A percentile compares a stretch with the other conserved stretches of the same genome.
phyloP scores from a whole-genome alignment of 1,139 yeast species.

The Candida sp. region DNA sequence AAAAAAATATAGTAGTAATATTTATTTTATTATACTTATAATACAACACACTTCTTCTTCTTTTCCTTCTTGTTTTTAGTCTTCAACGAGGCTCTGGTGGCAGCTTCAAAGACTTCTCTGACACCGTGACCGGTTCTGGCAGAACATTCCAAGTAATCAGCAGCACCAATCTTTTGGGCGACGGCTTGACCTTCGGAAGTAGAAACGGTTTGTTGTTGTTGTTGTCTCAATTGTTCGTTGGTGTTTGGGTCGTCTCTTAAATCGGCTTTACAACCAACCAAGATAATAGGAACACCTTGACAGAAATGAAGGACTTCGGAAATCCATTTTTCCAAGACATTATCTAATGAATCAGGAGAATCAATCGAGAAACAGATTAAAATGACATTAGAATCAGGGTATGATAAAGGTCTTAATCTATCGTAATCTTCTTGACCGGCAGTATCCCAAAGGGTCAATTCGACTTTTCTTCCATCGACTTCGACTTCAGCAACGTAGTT shows the following conservation, averaged over 20 bases:
- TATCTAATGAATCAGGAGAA: slow-evolving; percentile 89
- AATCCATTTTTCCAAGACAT: slow-evolving; percentile 94
- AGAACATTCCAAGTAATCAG: slow-evolving; percentile 87
- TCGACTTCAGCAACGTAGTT: slow-evolving; percentile 94
- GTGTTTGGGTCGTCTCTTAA: slow-evolving; percentile 80
- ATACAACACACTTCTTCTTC: slow-evolving; percentile 56
- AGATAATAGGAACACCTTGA: slow-evolving; percentile 91
- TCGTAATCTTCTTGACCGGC: slow-evolving; percentile 99
- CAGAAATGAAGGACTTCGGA: slow-evolving; percentile 93
- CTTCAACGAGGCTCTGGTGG: slow-evolving; percentile 82
- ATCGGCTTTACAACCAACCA: slow-evolving; percentile 92
- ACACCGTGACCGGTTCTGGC: slow-evolving; percentile 92
- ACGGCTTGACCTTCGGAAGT: slow-evolving; percentile 79
- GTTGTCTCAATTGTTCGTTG: slow-evolving; percentile 70
- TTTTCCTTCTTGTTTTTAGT: slow-evolving; percentile 56
- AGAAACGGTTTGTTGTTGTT: slow-evolving; percentile 74
- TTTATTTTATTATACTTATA: slow-evolving; percentile 27
- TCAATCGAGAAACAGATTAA: slow-evolving; percentile 90
- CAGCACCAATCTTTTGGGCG: slow-evolving; percentile 85
- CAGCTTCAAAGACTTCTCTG: slow-evolving; percentile 88
- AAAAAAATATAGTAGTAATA: background rate
- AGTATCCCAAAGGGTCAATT: slow-evolving; percentile 96
- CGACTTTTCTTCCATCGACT: slow-evolving; percentile 92
- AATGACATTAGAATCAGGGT: slow-evolving; percentile 91
- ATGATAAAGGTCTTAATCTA: slow-evolving; percentile 88